Conservation (phyloP, 345 rosid genomes). For the Rhizophora mangle region DNA sequence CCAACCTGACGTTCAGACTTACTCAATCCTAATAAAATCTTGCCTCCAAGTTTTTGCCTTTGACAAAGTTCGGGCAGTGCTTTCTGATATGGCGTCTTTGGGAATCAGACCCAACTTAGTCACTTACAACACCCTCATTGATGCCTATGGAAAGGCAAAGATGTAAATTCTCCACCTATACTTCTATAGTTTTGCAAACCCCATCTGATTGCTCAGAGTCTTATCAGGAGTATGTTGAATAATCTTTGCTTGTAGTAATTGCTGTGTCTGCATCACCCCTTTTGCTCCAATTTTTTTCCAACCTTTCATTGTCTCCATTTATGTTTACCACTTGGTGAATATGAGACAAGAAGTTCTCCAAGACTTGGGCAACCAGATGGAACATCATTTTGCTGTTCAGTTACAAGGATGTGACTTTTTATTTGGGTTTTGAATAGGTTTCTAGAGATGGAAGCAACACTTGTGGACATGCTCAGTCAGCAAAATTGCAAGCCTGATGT, state of each 20-base stretch:
- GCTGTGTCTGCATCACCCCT: background rate
- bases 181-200: constrained; percentile 10
- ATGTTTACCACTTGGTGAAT: background rate
- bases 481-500: constrained; percentile 71
- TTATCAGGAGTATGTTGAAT: constrained; percentile 2
- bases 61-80: constrained; percentile 51
- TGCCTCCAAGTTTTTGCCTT: constrained; percentile 74
- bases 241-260: background rate
- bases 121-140: constrained; percentile 82
- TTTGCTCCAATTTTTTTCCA: background rate
- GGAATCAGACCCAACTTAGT: constrained; percentile 75
- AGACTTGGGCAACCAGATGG: constrained; percentile 25
- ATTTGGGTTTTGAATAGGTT: constrained; percentile 51
- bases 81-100: constrained; percentile 65
- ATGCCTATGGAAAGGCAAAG: constrained; percentile 83
- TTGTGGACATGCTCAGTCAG: constrained; percentile 71
- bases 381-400: constrained; percentile 15
- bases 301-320: background rate
- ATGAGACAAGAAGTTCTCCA: background rate
- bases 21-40: constrained; percentile 87
- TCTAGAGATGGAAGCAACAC: constrained; percentile 81
- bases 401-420: constrained; percentile 20
- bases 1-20: constrained; percentile 83
- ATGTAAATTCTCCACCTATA: constrained; percentile 34
- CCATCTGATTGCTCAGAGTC: constrained; percentile 20